Evolutionary conservation across 768 basidiomycete genomes (phyloP).

Genomic region (Boletus eberwhitei): DNA sequence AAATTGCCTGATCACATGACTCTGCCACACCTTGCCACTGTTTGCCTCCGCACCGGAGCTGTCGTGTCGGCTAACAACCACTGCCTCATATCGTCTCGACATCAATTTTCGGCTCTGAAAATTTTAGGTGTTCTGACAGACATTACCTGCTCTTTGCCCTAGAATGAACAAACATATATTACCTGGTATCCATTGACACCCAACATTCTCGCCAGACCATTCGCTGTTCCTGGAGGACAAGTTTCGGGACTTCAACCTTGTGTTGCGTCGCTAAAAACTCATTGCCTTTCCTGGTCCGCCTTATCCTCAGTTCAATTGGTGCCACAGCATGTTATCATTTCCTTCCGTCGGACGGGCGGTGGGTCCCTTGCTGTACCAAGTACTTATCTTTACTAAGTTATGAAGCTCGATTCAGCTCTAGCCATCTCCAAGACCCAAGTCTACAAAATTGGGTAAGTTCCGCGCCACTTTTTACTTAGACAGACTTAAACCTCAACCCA

Average conservation of each 20-base stretch:
- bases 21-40: conserved; percentile 6
- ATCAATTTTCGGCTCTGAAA: conserved; percentile 4
- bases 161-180: conserved; percentile 2
- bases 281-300: conserved; percentile 14
- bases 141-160: background rate
- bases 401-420: conserved; percentile 1
- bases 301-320: background rate
- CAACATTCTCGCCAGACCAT: background rate
- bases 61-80: conserved; percentile 20
- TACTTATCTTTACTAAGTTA: too few species aligned
- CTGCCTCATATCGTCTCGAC: conserved; percentile 10
- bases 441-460: background rate
- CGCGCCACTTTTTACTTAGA: background rate
- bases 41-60: conserved; percentile 22
- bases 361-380: background rate
- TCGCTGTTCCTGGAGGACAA: conserved; percentile 12
- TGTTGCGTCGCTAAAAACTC: conserved; percentile 9
- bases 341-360: background rate
- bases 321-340: conserved; percentile 1
- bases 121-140: conserved; percentile 12
- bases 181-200: background rate
- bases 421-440: background rate
- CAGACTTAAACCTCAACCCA: background rate
- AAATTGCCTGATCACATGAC: conserved; percentile 16
- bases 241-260: conserved; percentile 23